Evolutionary conservation across 2,329 filamentous ascomycete species (phyloP).

Genomic region (Dichotomopilus funicola): DNA sequence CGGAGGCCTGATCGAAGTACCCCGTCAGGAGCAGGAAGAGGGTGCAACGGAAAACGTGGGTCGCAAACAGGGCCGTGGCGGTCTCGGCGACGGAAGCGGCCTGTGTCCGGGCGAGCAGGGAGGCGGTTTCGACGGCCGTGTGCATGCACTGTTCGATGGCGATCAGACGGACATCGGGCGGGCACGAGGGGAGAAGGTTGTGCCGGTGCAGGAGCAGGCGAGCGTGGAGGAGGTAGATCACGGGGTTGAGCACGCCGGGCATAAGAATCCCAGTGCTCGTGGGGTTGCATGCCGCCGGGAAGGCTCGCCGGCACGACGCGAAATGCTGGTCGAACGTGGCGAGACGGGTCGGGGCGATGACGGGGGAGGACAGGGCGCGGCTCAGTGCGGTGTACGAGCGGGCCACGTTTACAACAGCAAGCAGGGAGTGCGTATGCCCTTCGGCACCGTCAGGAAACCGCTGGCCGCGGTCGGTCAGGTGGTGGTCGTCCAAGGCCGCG

Average conservation of each 20-base stretch:
- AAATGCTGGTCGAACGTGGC: constrained; percentile 80
- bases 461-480: constrained; percentile 55
- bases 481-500: constrained; percentile 72
- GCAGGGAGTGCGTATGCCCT: constrained; percentile 61
- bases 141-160: constrained; percentile 73
- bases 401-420: constrained; percentile 75
- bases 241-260: constrained; percentile 64
- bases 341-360: constrained; percentile 60
- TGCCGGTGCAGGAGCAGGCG: constrained; percentile 84
- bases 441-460: constrained; percentile 44
- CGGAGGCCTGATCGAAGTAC: constrained; percentile 64
- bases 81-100: constrained; percentile 53
- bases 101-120: constrained; percentile 61
- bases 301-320: constrained; percentile 63
- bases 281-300: constrained; percentile 68
- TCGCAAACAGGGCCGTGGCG: constrained; percentile 68
- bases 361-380: constrained; percentile 61
- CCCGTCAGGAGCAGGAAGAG: constrained; percentile 72
- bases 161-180: constrained; percentile 55
- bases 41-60: constrained; percentile 81
- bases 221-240: constrained; percentile 73
- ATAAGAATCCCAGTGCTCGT: constrained; percentile 62
- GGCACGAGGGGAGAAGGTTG: constrained; percentile 70
- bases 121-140: constrained; percentile 71
- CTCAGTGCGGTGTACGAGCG: constrained; percentile 69